Conservation (phyloP, 78 protist species). For the slime mould (Dictyostelium discoideum) region DNA sequence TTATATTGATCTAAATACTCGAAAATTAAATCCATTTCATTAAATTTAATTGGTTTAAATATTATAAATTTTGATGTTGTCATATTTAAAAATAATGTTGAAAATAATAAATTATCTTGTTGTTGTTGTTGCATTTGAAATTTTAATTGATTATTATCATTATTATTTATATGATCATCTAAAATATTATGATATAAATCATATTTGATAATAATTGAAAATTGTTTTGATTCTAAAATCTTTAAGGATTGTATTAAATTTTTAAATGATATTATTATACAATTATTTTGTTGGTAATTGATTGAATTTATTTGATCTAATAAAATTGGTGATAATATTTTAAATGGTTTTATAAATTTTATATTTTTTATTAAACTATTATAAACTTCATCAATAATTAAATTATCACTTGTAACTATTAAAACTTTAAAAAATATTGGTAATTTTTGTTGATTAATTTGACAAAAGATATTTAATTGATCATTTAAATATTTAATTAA, state of each 20-base stretch:
- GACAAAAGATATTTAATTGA: neutral
- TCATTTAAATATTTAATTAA: neutral
- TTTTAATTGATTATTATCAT: neutral
- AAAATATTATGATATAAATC: neutral
- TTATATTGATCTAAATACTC: neutral
- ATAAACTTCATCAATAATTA: neutral
- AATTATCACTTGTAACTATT: neutral
- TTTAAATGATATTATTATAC: slow-evolving; percentile 17
- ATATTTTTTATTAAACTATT: neutral
- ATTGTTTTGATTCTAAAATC: neutral
- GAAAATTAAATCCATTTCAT: neutral
- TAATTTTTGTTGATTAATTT: neutral
- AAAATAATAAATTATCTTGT: neutral
- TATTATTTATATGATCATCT: neutral
- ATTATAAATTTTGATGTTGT: neutral
- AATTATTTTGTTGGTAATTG: neutral
- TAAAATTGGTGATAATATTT: neutral
- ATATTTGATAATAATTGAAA: slow-evolving; percentile 36
- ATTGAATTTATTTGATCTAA: neutral
- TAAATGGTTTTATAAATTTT: neutral
- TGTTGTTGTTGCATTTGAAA: neutral
- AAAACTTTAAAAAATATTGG: neutral
- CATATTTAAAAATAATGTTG: neutral
- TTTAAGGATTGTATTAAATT: neutral
- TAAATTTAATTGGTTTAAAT: neutral